Evolutionary conservation across 2,329 filamentous ascomycete genomes (phyloP).

Genomic region (Monosporascus sp.): DNA sequence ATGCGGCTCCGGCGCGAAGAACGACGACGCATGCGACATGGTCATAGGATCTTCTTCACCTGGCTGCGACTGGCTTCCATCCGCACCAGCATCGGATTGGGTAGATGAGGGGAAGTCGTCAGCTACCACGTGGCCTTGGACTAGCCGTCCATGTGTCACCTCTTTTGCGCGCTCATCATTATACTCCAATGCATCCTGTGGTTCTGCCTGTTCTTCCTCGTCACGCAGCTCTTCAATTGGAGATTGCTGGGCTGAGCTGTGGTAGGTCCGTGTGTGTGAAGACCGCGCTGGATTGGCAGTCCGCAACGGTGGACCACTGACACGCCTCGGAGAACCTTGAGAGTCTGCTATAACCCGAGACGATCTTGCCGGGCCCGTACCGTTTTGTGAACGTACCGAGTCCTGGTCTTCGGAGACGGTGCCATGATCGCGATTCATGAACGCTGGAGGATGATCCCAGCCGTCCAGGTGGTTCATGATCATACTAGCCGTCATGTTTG

Average conservation of each 20-base stretch:
- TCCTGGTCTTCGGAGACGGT: slow-evolving; percentile 18
- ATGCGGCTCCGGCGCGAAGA: slow-evolving; percentile 66
- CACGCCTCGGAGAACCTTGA: slow-evolving; percentile 38
- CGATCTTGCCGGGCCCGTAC: slow-evolving; percentile 18
- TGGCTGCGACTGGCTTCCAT: slow-evolving; percentile 48
- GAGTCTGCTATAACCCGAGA: slow-evolving; percentile 32
- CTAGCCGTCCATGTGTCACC: slow-evolving; percentile 83
- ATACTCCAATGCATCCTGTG: slow-evolving; percentile 44
- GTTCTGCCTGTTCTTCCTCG: slow-evolving; percentile 34
- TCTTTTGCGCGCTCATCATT: slow-evolving; percentile 80
- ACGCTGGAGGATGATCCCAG: slow-evolving; percentile 22
- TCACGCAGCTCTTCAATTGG: slow-evolving; percentile 30
- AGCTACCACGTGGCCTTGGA: slow-evolving; percentile 93
- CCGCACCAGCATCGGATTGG: slow-evolving; percentile 58
- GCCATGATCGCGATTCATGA: slow-evolving; percentile 20
- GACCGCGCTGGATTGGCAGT: slow-evolving; percentile 24
- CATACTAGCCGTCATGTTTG: slow-evolving; percentile 71
- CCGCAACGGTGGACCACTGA: slow-evolving; percentile 25
- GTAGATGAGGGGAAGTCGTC: slow-evolving; percentile 83
- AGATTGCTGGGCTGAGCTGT: slow-evolving; percentile 29
- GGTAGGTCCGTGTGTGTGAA: slow-evolving; percentile 23
- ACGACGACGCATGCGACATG: slow-evolving; percentile 73
- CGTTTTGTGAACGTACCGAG: slow-evolving; percentile 16
- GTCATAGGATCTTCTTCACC: slow-evolving; percentile 75
- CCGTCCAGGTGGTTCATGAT: slow-evolving; percentile 66